Percentiles rank a stretch among this genome's conserved stretches.
phyloP scores from a whole-genome alignment of 2,329 filamentous ascomycete genomes.

The Colletotrichum karsti region DNA sequence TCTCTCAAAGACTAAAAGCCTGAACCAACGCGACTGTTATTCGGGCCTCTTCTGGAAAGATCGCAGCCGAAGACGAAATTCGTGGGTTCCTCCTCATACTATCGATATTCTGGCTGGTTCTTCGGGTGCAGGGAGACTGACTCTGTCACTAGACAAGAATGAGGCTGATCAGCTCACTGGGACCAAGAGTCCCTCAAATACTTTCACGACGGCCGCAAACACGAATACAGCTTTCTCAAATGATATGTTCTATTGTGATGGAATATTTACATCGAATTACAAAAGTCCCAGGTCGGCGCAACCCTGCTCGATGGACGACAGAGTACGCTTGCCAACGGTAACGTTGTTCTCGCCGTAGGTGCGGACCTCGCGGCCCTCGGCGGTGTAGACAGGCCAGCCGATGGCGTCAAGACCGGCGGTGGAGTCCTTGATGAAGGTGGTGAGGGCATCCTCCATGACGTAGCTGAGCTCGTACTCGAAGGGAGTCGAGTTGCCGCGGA shows the following conservation, averaged over 20 bases:
- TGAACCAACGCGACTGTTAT: too few species aligned
- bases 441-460: slow-evolving; percentile 26
- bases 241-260: neutral
- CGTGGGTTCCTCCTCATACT: too few species aligned
- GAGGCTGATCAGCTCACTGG: too few species aligned
- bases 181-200: too few species aligned
- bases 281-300: slow-evolving; percentile 3
- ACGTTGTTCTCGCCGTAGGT: slow-evolving; percentile 21
- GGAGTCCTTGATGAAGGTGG: slow-evolving; percentile 20
- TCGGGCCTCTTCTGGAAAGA: too few species aligned
- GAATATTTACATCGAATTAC: neutral
- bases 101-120: too few species aligned
- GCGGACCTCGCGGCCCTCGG: slow-evolving; percentile 8
- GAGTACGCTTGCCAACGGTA: neutral
- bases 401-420: slow-evolving; percentile 13
- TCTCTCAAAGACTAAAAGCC: too few species aligned
- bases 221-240: neutral
- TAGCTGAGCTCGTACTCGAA: slow-evolving; percentile 28
- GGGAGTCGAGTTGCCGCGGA: slow-evolving; percentile 23
- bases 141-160: too few species aligned
- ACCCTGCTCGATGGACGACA: slow-evolving; percentile 13
- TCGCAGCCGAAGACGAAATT: too few species aligned
- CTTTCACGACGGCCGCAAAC: too few species aligned
- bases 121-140: too few species aligned
- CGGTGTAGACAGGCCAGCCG: slow-evolving; percentile 18